These are phyloP conservation scores for Galerina sulciceps DNA, from an alignment of 768 basidiomycete species.

Conservation along the genomic window DNA sequence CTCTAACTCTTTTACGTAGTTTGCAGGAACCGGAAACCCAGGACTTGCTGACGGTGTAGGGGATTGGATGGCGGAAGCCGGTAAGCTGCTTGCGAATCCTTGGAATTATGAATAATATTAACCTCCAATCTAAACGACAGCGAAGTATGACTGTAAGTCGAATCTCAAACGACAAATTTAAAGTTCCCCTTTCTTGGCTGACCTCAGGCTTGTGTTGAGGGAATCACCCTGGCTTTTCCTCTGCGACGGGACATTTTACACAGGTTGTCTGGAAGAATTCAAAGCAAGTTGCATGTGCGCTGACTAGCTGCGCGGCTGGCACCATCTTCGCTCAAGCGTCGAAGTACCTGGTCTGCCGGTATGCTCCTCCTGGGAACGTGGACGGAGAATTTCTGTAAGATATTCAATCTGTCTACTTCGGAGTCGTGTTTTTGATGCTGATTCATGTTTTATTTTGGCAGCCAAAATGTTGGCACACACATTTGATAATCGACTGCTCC, in stretches of 20 bases:
- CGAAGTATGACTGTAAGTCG: constrained; percentile 25
- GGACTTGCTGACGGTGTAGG: constrained; percentile 15
- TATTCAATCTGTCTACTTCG: no score
- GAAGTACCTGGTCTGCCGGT: constrained; percentile 31
- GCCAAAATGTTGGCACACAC: constrained; percentile 17
- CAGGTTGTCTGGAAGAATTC: constrained; percentile 56
- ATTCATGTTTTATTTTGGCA: not conserved
- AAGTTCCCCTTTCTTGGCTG: not conserved
- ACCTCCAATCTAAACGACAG: constrained; percentile 10
- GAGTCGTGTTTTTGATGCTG: not conserved
- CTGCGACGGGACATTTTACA: constrained; percentile 32
- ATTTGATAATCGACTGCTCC: not conserved
- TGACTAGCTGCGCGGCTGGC: constrained; percentile 37
- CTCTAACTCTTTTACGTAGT: constrained; percentile 7
- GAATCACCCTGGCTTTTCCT: constrained; percentile 29
- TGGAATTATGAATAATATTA: no score
- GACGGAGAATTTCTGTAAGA: constrained; percentile 27
- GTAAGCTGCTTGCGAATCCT: no score
- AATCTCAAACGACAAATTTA: no score
- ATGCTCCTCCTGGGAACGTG: constrained; percentile 31
- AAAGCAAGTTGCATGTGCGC: constrained; percentile 52
- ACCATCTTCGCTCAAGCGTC: constrained; percentile 27
- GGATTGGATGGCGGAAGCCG: constrained; percentile 30
- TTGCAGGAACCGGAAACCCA: constrained; percentile 21
- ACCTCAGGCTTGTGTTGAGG: constrained; percentile 22